phyloP scores from a whole-genome alignment of 148 eudicot species.

The Fagopyrum esculentum region DNA sequence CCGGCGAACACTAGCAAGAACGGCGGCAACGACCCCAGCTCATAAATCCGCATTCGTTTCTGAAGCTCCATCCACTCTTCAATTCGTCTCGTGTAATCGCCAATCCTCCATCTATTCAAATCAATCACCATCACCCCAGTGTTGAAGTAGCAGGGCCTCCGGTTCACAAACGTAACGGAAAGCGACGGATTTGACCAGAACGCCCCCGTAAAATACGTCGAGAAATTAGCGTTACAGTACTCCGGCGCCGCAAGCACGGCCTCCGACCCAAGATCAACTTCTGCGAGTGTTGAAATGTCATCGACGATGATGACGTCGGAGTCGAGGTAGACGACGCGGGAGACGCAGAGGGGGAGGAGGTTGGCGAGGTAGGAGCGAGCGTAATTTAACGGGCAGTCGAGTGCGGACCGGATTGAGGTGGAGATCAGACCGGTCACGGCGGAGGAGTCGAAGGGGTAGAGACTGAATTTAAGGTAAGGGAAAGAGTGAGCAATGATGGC shows the following conservation, averaged over 20 bases:
- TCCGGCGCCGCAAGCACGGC: slow-evolving; percentile 63
- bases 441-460: slow-evolving; percentile 49
- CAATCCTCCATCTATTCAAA: slow-evolving; percentile 22
- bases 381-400: slow-evolving; percentile 74
- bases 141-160: slow-evolving; percentile 67
- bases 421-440: slow-evolving; percentile 59
- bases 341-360: slow-evolving; percentile 46
- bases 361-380: slow-evolving; percentile 58
- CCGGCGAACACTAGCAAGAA: slow-evolving; percentile 48
- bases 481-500: slow-evolving; percentile 43
- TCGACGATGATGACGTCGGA: slow-evolving; percentile 65
- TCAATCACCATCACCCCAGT: slow-evolving; percentile 49
- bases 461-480: slow-evolving; percentile 50
- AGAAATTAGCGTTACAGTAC: slow-evolving; percentile 75
- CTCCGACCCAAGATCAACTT: slow-evolving; percentile 23
- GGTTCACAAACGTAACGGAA: slow-evolving; percentile 33
- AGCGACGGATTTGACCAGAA: slow-evolving; percentile 47
- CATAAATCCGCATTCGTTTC: slow-evolving; percentile 43
- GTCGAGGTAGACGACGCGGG: slow-evolving; percentile 58
- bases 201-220: slow-evolving; percentile 52
- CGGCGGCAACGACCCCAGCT: slow-evolving; percentile 44
- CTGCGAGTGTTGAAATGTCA: slow-evolving; percentile 42
- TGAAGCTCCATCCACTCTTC: slow-evolving; percentile 39
- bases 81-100: slow-evolving; percentile 22
- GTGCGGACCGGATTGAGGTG: slow-evolving; percentile 75